Conservation (phyloP, 2,329 filamentous ascomycete genomes). For the Aureobasidium vineae region DNA sequence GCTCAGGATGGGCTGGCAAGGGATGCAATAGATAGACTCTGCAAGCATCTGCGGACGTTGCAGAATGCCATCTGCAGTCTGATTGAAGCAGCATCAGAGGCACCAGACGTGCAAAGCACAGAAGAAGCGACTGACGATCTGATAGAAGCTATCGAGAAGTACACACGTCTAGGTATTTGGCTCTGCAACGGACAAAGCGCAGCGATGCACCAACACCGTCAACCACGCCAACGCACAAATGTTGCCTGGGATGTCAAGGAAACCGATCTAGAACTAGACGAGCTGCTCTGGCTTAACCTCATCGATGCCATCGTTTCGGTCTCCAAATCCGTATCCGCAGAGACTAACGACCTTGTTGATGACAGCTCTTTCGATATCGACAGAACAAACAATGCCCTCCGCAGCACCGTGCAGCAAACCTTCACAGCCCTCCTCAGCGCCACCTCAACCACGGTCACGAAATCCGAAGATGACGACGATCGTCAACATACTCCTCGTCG, state of each 20-base stretch:
- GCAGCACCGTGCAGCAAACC: constrained; percentile 27
- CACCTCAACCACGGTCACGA: constrained; percentile 31
- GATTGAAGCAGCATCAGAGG: constrained; percentile 59
- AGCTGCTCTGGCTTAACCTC: constrained; percentile 64
- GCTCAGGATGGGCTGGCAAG: constrained; percentile 80
- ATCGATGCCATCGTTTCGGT: constrained; percentile 61
- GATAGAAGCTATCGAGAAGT: constrained; percentile 78
- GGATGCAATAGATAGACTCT: constrained; percentile 79
- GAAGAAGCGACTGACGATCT: constrained; percentile 70
- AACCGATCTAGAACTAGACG: constrained; percentile 59
- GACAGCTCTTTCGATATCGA: constrained; percentile 32
- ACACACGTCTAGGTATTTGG: constrained; percentile 91
- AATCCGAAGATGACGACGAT: not conserved
- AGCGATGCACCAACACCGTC: constrained; percentile 32
- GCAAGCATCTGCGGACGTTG: constrained; percentile 75
- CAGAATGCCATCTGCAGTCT: constrained; percentile 75
- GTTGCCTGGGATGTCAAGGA: constrained; percentile 50
- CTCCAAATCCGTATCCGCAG: constrained; percentile 49
- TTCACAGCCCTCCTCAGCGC: constrained; percentile 29
- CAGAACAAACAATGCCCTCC: constrained; percentile 66
- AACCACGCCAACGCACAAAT: constrained; percentile 39
- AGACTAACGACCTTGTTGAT: constrained; percentile 32
- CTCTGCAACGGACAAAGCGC: constrained; percentile 79
- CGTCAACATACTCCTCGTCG: not conserved
- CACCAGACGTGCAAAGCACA: constrained; percentile 56